Evolutionary conservation across 108 stramenopile genomes (phyloP), one percentile per base, ranked within the genome.

Genomic region (Nitzschia sp.): DNA sequence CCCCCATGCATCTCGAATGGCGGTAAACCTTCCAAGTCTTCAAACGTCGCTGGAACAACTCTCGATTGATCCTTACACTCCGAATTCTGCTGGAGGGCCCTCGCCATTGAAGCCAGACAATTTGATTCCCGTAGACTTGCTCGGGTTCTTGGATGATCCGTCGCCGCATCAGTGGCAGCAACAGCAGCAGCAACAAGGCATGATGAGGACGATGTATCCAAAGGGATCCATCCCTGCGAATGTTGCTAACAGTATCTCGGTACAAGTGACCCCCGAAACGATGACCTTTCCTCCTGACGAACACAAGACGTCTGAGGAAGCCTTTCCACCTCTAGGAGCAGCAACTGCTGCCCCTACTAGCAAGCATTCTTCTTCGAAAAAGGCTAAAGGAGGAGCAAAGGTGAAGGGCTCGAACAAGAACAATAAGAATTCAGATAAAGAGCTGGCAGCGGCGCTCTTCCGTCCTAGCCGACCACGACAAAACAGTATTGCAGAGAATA

Each of bases 81-180:
- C 67, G 9, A 49, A 24, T 34, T 24, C 48, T 17, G 53, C 45
- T 0, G 76, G 76, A 26, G 76, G 68, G 32, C 76, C 76, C 15
- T 81, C 80, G 11, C 81, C 81, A 1, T 19, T 81, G 55, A 76
- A 82, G 66, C 70, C 68, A 19, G 82, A 86, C 53, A 66, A 70
- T 36, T 59, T 86, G 18, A 79, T 86, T 72, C 85, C 85, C 27
- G 28, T 78, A 1, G 85, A 86, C 69, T 61, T 86, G 19, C 46
- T 86, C 59, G 85, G 85, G 21, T 75, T 54, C 19, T 49, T 82
- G 6, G 82, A 86, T 51, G 76, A 81, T 46, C 78, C 82, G 17
- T 68, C 74, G 1, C 71, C 77, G 3, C 51, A 68, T 2, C 35
- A 69, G 46, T 29, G 38, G 5, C 18, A 29, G 62, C 59, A 71